Percentiles rank a stretch among this genome's conserved stretches.
phyloP scores from a whole-genome alignment of 305 asterid genomes.

The Fraxinus ornus region DNA sequence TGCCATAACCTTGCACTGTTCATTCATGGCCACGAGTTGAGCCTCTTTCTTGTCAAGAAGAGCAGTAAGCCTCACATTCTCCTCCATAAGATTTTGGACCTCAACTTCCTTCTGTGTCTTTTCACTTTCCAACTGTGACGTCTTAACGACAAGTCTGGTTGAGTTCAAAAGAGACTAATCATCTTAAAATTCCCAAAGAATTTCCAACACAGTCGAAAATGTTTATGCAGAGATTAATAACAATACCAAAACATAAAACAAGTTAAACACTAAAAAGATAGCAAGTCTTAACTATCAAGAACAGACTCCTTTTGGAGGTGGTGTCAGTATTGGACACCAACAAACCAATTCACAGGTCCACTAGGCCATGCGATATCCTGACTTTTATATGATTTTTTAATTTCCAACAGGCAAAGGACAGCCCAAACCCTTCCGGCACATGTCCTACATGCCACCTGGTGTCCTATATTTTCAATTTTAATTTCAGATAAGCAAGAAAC shows the following conservation, averaged over 20 bases:
- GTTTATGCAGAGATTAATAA: not conserved
- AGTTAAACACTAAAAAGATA: not conserved
- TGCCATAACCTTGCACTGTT: slow-evolving; percentile 94
- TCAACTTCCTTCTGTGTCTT: slow-evolving; percentile 88
- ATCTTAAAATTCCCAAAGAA: slow-evolving; percentile 14
- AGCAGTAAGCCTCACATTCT: slow-evolving; percentile 67
- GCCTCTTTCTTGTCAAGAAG: slow-evolving; percentile 94
- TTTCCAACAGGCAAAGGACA: not conserved
- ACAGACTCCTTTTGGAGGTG: not conserved
- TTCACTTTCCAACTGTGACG: slow-evolving; percentile 77
- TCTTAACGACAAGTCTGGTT: slow-evolving; percentile 74
- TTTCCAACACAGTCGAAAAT: not conserved
- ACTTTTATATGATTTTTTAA: not conserved
- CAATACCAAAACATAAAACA: not conserved
- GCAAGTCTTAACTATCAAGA: not conserved
- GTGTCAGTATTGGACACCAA: not conserved
- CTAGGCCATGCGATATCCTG: not conserved
- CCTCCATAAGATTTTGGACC: slow-evolving; percentile 92
- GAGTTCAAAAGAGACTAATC: slow-evolving; percentile 26
- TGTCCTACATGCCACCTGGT: not conserved
- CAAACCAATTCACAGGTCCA: not conserved
- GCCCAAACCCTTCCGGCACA: not conserved
- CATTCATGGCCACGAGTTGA: slow-evolving; percentile 93
- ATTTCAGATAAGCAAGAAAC: not conserved
- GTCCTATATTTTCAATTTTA: not conserved